Evolutionary conservation across 2,329 filamentous ascomycete species (phyloP).

Genomic region (Diaporthe sp.): DNA sequence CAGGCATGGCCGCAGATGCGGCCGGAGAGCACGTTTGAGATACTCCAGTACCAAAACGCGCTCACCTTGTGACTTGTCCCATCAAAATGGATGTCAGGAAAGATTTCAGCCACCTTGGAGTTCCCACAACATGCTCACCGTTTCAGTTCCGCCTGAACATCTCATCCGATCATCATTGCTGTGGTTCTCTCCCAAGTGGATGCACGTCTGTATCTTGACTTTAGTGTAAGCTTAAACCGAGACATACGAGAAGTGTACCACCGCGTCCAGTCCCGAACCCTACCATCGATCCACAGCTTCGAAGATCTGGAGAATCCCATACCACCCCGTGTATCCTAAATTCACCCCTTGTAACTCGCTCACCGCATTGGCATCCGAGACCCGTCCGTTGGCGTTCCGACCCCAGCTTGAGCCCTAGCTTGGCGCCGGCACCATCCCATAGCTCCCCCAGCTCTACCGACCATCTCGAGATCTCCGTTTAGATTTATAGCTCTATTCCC

Average conservation of each 20-base stretch:
- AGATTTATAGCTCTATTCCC: background rate
- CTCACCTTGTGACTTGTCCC: background rate
- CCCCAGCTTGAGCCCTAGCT: conserved; percentile 12
- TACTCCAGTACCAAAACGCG: background rate
- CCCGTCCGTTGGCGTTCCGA: conserved; percentile 16
- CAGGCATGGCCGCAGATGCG: background rate
- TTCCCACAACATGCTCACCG: conserved; percentile 17
- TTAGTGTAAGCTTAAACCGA: conserved; percentile 6
- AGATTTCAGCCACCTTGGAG: background rate
- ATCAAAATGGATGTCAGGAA: background rate
- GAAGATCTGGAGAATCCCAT: background rate
- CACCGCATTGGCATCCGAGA: conserved; percentile 13
- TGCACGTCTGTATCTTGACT: background rate
- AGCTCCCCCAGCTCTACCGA: conserved; percentile 11
- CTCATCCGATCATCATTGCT: background rate
- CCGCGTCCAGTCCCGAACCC: background rate
- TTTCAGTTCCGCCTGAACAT: conserved; percentile 3
- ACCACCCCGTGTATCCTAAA: background rate
- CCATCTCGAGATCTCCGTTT: background rate
- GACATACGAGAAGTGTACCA: conserved; percentile 7
- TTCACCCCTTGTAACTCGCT: conserved; percentile 7
- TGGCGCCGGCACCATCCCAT: conserved; percentile 13
- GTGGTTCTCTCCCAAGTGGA: background rate
- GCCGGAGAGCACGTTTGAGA: conserved; percentile 25
- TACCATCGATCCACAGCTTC: background rate